Base-by-base conservation (phyloP, 169 alveolate genomes). In the Plasmodium ovale region DNA sequence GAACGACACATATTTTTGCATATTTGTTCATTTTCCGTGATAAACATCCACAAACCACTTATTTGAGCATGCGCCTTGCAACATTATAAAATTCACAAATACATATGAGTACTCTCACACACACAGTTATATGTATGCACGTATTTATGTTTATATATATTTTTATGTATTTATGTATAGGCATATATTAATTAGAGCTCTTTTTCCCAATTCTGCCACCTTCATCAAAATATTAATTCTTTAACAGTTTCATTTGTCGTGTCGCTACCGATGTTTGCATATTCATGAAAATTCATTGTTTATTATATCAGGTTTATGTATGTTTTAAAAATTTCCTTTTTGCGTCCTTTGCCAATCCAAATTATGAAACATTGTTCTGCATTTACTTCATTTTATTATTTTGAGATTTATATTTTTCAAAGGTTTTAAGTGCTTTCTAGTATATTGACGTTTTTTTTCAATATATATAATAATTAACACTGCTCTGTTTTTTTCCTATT, bases 21-120 rank as follows among this genome's bases (percentile, higher is more conserved):
- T 74, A 68, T 74, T 74, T 74, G 88, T 74, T 74, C 62, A 59
- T 51, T 33, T 74, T 74, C 88, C 88, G 88, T 53, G 42, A 60
- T 74, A 60, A 60, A 60, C 44, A 25, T 42, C 25, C n/a, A 27
- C 33, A 31, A 74, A 54, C 7, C 33, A 54, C 29, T 10, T 62
- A 53, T 74, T 59, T 74, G 72, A 74, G 62, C 51, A 68, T 53
- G 31, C 53, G 27, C 72, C 29, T 29, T 31, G 84, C 25, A 9
- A 47, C 67, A 70, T 47, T 29, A 56, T 47, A 70, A 70, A 47
- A 70, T 44, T 70, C 49, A 58, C 62, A 56, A 27, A 6, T 49
- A 21, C 31, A 56, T 70, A 33, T 21, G 60, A 31, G 19, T 33
- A 54, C 25, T n/a, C 64, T 7, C 29, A 19, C 60, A 53, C 79